These are phyloP conservation scores for Xylaria multiplex DNA, from an alignment of 2,329 filamentous ascomycete species.

Conservation along the genomic window DNA sequence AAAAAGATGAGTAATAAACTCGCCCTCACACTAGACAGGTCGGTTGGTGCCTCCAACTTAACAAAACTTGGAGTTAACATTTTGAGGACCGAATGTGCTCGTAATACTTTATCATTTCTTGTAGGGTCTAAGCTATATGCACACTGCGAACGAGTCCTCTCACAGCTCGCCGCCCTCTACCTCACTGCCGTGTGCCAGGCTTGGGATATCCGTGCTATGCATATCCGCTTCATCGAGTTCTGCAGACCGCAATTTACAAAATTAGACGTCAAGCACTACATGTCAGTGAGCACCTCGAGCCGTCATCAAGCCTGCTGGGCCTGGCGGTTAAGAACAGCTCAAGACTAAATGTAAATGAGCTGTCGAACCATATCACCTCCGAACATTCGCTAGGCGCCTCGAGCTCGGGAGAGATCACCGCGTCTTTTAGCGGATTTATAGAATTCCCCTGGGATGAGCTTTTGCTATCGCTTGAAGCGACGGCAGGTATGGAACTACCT, in stretches of 20 bases:
- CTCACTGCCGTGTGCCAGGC: conserved; percentile 69
- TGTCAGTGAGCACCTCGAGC: not conserved
- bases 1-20: too few relatives aligned
- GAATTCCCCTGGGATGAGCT: conserved; percentile 29
- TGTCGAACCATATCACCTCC: not conserved
- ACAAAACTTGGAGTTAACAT: too few relatives aligned
- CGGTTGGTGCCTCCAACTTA: too few relatives aligned
- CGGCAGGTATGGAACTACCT: conserved; percentile 23
- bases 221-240: conserved; percentile 11
- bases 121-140: conserved; percentile 48
- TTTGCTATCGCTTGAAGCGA: conserved; percentile 28
- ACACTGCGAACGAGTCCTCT: conserved; percentile 64
- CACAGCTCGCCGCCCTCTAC: conserved; percentile 64
- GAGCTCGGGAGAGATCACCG: not conserved
- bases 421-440: not conserved
- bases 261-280: conserved; percentile 17
- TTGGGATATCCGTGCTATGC: conserved; percentile 43
- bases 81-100: too few relatives aligned
- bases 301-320: not conserved
- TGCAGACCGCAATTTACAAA: conserved; percentile 23
- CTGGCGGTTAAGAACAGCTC: not conserved
- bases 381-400: not conserved
- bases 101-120: too few relatives aligned
- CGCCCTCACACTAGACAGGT: too few relatives aligned
- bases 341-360: not conserved